Conservation (phyloP, 2,329 filamentous ascomycete species). For the Paradendryphiella salina region DNA sequence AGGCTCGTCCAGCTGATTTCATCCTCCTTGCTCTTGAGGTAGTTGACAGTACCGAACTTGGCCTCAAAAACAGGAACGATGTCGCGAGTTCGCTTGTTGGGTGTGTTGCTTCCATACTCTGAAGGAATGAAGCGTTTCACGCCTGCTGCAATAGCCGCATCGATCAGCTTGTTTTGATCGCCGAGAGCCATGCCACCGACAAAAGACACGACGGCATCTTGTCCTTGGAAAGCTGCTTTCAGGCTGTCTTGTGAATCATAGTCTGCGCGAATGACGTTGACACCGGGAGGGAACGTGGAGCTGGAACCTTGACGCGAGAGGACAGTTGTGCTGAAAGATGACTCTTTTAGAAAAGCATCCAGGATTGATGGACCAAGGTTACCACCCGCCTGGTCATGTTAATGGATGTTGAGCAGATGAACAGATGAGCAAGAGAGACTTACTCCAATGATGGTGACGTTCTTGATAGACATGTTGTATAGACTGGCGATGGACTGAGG, state of each 20-base stretch:
- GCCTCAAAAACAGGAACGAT: conserved; percentile 57
- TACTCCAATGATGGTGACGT: conserved; percentile 51
- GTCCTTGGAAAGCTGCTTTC: conserved; percentile 55
- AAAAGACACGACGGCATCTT: conserved; percentile 60
- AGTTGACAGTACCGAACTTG: conserved; percentile 57
- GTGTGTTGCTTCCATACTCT: conserved; percentile 58
- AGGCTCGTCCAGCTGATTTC: conserved; percentile 60
- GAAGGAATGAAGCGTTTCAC: conserved; percentile 65
- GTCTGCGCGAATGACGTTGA: conserved; percentile 54
- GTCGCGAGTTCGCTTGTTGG: conserved; percentile 40
- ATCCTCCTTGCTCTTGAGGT: conserved; percentile 54
- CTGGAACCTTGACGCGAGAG: conserved; percentile 57
- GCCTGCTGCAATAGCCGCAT: conserved; percentile 62
- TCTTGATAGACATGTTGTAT: conserved; percentile 46
- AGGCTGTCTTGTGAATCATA: conserved; percentile 55
- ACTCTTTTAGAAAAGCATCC: conserved; percentile 45
- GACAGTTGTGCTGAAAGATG: conserved; percentile 59
- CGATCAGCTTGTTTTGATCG: conserved; percentile 58
- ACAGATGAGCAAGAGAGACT: conserved; percentile 8
- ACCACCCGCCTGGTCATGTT: conserved; percentile 40
- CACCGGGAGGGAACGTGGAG: conserved; percentile 46
- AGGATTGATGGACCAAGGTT: conserved; percentile 52
- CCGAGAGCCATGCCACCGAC: conserved; percentile 49
- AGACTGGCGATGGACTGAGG: conserved; percentile 6
- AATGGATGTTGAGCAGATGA: background rate